These are phyloP conservation scores for Penicillium sp. DNA, from an alignment of 2,329 filamentous ascomycete species.

Conservation along the genomic window DNA sequence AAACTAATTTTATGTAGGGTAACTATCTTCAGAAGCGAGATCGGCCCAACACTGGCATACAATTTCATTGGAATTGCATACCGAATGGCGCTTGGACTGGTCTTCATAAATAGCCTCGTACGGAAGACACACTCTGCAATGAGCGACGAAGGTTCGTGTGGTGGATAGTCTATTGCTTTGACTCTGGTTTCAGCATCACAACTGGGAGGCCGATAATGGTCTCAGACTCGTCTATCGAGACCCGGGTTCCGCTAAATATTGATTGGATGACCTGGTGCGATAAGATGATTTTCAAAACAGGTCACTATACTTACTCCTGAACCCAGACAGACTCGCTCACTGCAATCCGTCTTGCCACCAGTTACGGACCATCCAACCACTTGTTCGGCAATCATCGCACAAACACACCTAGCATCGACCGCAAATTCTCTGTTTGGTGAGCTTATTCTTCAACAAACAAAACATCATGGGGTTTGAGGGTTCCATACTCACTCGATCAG, in stretches of 20 bases:
- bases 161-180: neutral
- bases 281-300: neutral
- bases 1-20: conserved; percentile 19
- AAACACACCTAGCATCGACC: neutral
- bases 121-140: neutral
- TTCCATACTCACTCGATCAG: neutral
- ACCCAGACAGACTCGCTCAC: neutral
- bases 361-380: neutral
- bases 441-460: neutral
- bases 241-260: neutral
- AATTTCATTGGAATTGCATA: conserved; percentile 55
- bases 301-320: neutral
- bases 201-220: neutral
- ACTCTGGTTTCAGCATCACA: neutral
- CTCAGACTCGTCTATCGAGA: neutral
- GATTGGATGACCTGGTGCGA: neutral
- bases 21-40: conserved; percentile 57
- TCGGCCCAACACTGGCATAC: conserved; percentile 54
- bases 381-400: neutral
- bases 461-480: neutral
- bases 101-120: conserved; percentile 48
- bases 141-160: neutral
- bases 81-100: conserved; percentile 53
- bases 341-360: neutral
- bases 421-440: neutral